Percentiles rank a stretch among this genome's conserved stretches.
These are phyloP conservation scores for Suillus subluteus DNA, from an alignment of 768 basidiomycete genomes.

Conservation along the genomic window DNA sequence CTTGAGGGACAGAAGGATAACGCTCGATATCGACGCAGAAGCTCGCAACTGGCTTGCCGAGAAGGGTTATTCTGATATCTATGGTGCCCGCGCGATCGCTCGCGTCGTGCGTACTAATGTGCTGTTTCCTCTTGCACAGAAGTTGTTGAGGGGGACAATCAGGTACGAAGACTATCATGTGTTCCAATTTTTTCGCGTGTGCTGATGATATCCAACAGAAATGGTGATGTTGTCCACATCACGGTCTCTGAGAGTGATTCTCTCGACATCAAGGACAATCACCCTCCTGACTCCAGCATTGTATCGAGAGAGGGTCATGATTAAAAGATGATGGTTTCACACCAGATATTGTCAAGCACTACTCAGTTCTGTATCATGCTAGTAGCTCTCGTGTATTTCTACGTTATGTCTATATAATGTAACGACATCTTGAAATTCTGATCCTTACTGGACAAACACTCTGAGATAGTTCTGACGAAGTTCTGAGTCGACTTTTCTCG, in stretches of 20 bases:
- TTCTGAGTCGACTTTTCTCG: too few species aligned
- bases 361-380: conserved; percentile 6
- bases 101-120: conserved; percentile 84
- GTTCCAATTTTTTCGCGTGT: background rate
- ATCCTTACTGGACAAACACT: too few species aligned
- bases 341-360: background rate
- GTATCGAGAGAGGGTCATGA: background rate
- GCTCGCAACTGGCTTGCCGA: conserved; percentile 72
- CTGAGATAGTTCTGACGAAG: too few species aligned
- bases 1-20: conserved; percentile 66
- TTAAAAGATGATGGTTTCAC: background rate
- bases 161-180: conserved; percentile 45
- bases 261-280: conserved; percentile 66
- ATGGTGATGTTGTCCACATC: conserved; percentile 68
- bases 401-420: background rate
- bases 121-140: conserved; percentile 80
- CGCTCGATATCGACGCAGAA: conserved; percentile 64
- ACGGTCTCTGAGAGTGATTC: conserved; percentile 43
- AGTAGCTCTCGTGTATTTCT: background rate
- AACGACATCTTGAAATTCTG: too few species aligned
- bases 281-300: conserved; percentile 47
- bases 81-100: conserved; percentile 88
- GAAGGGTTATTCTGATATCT: conserved; percentile 81
- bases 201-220: conserved; percentile 33
- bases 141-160: conserved; percentile 78